These are phyloP conservation scores for Letharia columbiana DNA, from an alignment of 495 filamentous ascomycete species.

Conservation along the genomic window DNA sequence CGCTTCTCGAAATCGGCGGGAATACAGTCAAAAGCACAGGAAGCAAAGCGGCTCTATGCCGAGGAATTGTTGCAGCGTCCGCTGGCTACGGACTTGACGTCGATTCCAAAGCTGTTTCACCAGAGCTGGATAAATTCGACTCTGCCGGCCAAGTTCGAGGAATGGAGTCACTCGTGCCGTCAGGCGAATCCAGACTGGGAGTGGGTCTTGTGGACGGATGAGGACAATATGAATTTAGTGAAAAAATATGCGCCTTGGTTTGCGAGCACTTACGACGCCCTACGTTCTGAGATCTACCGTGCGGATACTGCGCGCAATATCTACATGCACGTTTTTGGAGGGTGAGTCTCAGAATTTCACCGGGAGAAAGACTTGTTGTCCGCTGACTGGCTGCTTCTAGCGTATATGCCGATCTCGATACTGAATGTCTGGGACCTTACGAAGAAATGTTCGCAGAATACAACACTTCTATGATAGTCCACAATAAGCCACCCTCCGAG, in stretches of 20 bases:
- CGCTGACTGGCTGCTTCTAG: slow-evolving; percentile 6
- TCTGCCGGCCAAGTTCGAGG: slow-evolving; percentile 23
- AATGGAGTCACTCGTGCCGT: slow-evolving; percentile 24
- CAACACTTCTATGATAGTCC: slow-evolving; percentile 12
- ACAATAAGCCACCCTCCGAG: background rate
- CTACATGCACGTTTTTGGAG: slow-evolving; percentile 26
- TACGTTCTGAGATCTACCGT: slow-evolving; percentile 23
- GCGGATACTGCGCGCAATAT: slow-evolving; percentile 21
- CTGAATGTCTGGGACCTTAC: slow-evolving; percentile 24
- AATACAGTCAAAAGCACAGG: slow-evolving; percentile 2
- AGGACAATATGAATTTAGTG: slow-evolving; percentile 24
- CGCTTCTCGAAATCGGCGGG: background rate
- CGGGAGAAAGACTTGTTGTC: too few species aligned
- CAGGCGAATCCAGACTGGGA: slow-evolving; percentile 24
- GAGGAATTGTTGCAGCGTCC: slow-evolving; percentile 17
- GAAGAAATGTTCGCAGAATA: slow-evolving; percentile 18
- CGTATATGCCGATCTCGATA: slow-evolving; percentile 26
- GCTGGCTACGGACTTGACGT: slow-evolving; percentile 15
- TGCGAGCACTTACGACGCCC: slow-evolving; percentile 16
- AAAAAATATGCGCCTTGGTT: slow-evolving; percentile 24
- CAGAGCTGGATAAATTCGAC: slow-evolving; percentile 24
- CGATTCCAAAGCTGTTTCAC: slow-evolving; percentile 22
- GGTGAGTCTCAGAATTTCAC: slow-evolving; percentile 6
- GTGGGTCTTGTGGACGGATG: slow-evolving; percentile 28
- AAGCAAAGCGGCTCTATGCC: slow-evolving; percentile 16